Evolutionary conservation across 2,329 filamentous ascomycete genomes (phyloP).

Genomic region (Corynespora cassiicola): DNA sequence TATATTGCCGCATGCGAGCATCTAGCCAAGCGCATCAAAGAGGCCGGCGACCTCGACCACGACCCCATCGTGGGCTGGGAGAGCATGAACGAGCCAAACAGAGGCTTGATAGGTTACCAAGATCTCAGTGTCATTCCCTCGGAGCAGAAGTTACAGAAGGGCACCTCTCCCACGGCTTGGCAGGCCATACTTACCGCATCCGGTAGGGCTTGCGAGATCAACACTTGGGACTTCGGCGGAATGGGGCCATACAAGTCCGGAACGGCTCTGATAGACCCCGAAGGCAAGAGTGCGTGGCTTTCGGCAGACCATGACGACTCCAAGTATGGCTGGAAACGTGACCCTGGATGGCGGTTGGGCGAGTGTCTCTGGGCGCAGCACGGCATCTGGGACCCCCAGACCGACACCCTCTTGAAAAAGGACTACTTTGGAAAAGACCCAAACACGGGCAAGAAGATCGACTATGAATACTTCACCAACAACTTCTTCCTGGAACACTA

Average conservation of each 20-base stretch:
- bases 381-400: slow-evolving; percentile 87
- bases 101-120: slow-evolving; percentile 81
- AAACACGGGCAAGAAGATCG: slow-evolving; percentile 72
- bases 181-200: slow-evolving; percentile 93
- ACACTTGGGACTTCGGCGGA: slow-evolving; percentile 91
- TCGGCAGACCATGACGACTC: slow-evolving; percentile 82
- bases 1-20: slow-evolving; percentile 82
- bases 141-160: slow-evolving; percentile 90
- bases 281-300: slow-evolving; percentile 85
- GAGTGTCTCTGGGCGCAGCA: slow-evolving; percentile 97
- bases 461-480: slow-evolving; percentile 88
- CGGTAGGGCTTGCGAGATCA: slow-evolving; percentile 86
- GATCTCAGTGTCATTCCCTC: slow-evolving; percentile 82
- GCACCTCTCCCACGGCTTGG: slow-evolving; percentile 91
- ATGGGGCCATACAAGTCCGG: slow-evolving; percentile 93
- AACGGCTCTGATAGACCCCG: slow-evolving; percentile 81
- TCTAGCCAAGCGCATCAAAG: slow-evolving; percentile 82
- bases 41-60: slow-evolving; percentile 87
- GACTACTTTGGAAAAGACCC: slow-evolving; percentile 89
- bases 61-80: slow-evolving; percentile 95
- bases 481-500: slow-evolving; percentile 90
- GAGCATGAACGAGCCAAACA: slow-evolving; percentile 92
- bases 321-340: slow-evolving; percentile 88
- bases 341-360: slow-evolving; percentile 88
- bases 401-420: slow-evolving; percentile 78